phyloP scores from a whole-genome alignment of 2,329 filamentous ascomycete species.

The Nannizzia gypsea region DNA sequence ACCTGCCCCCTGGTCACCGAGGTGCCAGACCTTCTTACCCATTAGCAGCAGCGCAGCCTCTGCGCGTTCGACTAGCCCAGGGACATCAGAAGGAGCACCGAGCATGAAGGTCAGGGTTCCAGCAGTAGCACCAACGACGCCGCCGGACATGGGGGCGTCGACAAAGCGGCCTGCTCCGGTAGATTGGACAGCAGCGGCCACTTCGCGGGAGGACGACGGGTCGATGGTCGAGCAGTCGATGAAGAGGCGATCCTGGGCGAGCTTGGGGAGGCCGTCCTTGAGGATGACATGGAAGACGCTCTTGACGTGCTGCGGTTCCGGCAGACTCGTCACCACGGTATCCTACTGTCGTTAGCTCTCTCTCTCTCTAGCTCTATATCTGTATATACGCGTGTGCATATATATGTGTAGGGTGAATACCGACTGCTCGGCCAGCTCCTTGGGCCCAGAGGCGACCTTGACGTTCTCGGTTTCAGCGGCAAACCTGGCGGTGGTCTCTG shows the following conservation, averaged over 20 bases:
- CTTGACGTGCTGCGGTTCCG: constrained; percentile 78
- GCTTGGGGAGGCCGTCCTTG: constrained; percentile 42
- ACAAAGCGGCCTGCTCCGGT: constrained; percentile 65
- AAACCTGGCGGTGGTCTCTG: constrained; percentile 45
- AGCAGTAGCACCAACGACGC: constrained; percentile 78
- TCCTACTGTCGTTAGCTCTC: constrained; percentile 44
- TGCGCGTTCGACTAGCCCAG: constrained; percentile 49
- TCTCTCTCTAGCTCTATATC: background rate
- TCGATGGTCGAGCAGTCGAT: constrained; percentile 98
- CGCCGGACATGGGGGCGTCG: constrained; percentile 94
- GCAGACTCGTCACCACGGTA: constrained; percentile 76
- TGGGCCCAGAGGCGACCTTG: constrained; percentile 44
- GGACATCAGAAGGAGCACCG: constrained; percentile 45
- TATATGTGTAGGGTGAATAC: constrained; percentile 38
- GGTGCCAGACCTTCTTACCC: constrained; percentile 76
- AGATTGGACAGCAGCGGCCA: constrained; percentile 58
- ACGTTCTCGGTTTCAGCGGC: constrained; percentile 44
- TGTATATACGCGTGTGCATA: background rate
- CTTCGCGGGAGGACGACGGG: constrained; percentile 65
- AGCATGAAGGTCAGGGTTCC: constrained; percentile 95
- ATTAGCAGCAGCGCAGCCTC: constrained; percentile 64
- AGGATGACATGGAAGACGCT: constrained; percentile 70
- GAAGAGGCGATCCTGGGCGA: constrained; percentile 58
- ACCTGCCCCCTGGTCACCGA: constrained; percentile 72
- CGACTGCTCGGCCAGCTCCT: constrained; percentile 54